A percentile compares a stretch with the other conserved stretches of the same genome.
Evolutionary conservation across 148 eudicot genomes (phyloP).

Genomic region (Chenopodium formosanum): DNA sequence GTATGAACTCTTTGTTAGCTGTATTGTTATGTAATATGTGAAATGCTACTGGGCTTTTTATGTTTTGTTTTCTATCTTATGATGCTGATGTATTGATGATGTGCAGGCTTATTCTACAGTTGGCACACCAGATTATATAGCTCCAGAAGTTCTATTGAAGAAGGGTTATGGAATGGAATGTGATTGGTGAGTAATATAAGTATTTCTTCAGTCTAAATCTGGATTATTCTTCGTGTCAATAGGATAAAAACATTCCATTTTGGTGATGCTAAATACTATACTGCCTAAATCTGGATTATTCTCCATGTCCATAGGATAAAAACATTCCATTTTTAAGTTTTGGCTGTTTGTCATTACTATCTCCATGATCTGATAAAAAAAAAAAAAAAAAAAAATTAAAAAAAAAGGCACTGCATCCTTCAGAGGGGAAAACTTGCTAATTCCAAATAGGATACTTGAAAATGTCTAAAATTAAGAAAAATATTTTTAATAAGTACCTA

Average conservation of each 20-base stretch:
- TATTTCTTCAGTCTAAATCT: neutral
- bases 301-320: neutral
- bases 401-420: neutral
- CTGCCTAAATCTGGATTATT: neutral
- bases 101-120: conserved; percentile 96
- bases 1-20: neutral
- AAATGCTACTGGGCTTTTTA: neutral
- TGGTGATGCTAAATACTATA: neutral
- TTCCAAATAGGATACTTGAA: neutral
- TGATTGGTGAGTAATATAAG: conserved; percentile 70
- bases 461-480: neutral
- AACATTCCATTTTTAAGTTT: neutral
- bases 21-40: conserved; percentile 6
- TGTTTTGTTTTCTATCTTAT: conserved; percentile 15
- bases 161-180: conserved; percentile 95
- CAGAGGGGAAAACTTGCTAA: neutral
- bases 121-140: conserved; percentile 97
- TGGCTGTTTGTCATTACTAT: neutral
- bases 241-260: neutral
- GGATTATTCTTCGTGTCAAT: neutral
- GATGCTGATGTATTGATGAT: conserved; percentile 21
- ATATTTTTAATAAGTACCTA: too few relatives aligned
- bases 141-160: conserved; percentile 91
- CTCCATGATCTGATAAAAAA: neutral
- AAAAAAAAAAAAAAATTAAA: too few relatives aligned